These are phyloP conservation scores for Scalesia atractyloides DNA, from an alignment of 129 eudicot genomes.

Conservation along the genomic window DNA sequence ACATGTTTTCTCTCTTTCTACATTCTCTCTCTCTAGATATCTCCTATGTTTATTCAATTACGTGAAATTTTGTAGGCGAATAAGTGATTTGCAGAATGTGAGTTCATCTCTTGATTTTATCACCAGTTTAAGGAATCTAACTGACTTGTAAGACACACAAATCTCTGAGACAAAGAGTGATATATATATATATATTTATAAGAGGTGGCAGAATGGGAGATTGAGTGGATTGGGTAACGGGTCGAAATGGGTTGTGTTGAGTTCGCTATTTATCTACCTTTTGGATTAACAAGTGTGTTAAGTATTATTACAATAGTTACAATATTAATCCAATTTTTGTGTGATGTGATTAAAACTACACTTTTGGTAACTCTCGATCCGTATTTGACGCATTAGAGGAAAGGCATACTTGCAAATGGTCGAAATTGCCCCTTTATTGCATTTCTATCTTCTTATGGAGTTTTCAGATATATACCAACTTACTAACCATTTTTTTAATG, in stretches of 20 bases:
- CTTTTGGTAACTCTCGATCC: neutral
- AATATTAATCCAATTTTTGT: neutral
- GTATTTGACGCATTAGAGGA: neutral
- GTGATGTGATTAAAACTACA: neutral
- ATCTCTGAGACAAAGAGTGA: constrained; percentile 18
- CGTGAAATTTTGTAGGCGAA: constrained; percentile 52
- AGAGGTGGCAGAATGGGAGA: neutral
- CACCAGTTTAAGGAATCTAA: constrained; percentile 49
- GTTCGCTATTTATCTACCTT: neutral
- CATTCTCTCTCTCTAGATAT: neutral
- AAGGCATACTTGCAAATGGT: neutral
- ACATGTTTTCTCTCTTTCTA: neutral
- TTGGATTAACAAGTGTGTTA: neutral
- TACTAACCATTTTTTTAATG: neutral
- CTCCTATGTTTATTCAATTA: too few species aligned
- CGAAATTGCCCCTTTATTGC: neutral
- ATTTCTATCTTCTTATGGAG: constrained; percentile 5
- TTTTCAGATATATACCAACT: neutral
- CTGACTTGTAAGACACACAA: constrained; percentile 55
- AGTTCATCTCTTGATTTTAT: constrained; percentile 69
- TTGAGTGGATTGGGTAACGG: neutral
- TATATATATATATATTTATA: neutral
- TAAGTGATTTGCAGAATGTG: constrained; percentile 71
- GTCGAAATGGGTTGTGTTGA: neutral
- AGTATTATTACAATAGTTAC: neutral